Conservation (phyloP, 2,329 filamentous ascomycete genomes). For the Beauveria scarabaeidicola region DNA sequence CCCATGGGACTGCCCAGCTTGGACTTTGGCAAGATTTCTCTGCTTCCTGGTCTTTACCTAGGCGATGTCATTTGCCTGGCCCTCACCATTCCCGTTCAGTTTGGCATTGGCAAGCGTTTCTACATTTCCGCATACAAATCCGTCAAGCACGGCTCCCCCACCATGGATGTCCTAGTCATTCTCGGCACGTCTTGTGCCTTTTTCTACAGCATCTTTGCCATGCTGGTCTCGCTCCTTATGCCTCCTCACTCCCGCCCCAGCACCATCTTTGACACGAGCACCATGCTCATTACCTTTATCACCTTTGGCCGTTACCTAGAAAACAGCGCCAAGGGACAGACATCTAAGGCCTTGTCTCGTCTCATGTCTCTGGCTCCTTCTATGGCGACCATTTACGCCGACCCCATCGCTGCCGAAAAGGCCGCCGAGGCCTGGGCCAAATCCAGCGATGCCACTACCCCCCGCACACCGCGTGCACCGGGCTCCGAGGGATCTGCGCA, state of each 20-base stretch:
- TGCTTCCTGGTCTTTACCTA: conserved; percentile 71
- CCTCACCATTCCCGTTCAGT: conserved; percentile 89
- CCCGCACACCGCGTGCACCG: conserved; percentile 24
- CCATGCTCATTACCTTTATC: conserved; percentile 96
- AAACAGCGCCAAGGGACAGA: conserved; percentile 92
- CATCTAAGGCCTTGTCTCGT: conserved; percentile 82
- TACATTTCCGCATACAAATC: conserved; percentile 93
- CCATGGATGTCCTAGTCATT: conserved; percentile 95
- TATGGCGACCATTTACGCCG: conserved; percentile 93
- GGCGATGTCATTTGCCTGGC: conserved; percentile 77
- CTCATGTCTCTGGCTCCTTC: conserved; percentile 95
- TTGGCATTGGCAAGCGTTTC: conserved; percentile 90
- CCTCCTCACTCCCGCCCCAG: conserved; percentile 70
- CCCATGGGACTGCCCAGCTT: conserved; percentile 73
- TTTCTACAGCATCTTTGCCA: conserved; percentile 85
- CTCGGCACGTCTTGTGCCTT: conserved; percentile 92
- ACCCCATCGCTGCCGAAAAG: conserved; percentile 90
- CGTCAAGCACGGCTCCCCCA: conserved; percentile 80
- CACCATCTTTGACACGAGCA: conserved; percentile 95
- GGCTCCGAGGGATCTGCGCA: conserved; percentile 48
- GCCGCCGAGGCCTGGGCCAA: conserved; percentile 66
- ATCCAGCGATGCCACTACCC: conserved; percentile 20
- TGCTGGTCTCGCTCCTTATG: conserved; percentile 71
- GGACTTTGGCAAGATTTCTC: conserved; percentile 63
- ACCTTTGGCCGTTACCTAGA: conserved; percentile 85